These are phyloP conservation scores for Gossypium herbaceum DNA, from an alignment of 345 rosid genomes.

Conservation along the genomic window DNA sequence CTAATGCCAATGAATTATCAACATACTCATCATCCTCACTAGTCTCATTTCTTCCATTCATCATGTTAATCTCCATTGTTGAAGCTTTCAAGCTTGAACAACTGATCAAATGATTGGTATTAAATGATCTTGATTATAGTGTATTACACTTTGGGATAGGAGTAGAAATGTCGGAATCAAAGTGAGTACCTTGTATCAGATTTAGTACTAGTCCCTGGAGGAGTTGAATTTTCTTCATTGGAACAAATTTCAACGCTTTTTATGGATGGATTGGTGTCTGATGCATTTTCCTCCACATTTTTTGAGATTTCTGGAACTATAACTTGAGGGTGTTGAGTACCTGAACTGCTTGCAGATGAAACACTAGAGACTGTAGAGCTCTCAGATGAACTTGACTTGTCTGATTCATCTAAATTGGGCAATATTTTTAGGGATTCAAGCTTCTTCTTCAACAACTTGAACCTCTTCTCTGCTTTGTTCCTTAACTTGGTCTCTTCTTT, in stretches of 20 bases:
- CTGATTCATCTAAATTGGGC: constrained; percentile 30
- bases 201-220: not conserved
- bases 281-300: constrained; percentile 16
- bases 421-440: constrained; percentile 46
- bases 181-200: constrained; percentile 22
- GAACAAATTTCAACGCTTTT: constrained; percentile 21
- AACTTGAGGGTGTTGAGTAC: constrained; percentile 28
- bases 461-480: constrained; percentile 68
- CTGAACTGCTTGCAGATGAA: constrained; percentile 37
- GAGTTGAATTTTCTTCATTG: constrained; percentile 16
- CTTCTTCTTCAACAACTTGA: constrained; percentile 51
- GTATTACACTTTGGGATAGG: not conserved
- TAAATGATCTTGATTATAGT: not conserved
- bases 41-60: constrained; percentile 7
- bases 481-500: constrained; percentile 62
- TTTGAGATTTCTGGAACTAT: constrained; percentile 9
- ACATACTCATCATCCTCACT: constrained; percentile 19
- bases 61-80: constrained; percentile 17
- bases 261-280: constrained; percentile 18
- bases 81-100: constrained; percentile 13
- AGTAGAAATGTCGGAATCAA: not conserved
- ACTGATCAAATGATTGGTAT: constrained; percentile 19
- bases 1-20: constrained; percentile 43
- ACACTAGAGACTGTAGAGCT: constrained; percentile 31
- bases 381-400: constrained; percentile 35